phyloP scores from a whole-genome alignment of 2,329 filamentous ascomycete species.

The Lachnellula willkommii region DNA sequence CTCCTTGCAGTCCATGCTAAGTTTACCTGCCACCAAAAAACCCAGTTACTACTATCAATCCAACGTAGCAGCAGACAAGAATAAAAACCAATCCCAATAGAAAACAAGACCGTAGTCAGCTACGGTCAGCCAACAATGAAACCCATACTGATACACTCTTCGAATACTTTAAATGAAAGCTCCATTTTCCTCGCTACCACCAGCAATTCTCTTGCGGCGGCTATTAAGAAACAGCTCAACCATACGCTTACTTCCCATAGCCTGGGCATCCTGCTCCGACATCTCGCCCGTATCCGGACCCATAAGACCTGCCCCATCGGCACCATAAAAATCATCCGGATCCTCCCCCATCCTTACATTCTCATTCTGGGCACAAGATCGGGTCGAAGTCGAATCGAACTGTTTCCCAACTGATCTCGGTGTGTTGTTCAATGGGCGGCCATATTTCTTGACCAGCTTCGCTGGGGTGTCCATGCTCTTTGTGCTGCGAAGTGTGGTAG shows the following conservation, averaged over 20 bases:
- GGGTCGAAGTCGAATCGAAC: slow-evolving; percentile 24
- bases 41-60: too few species aligned
- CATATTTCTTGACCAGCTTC: slow-evolving; percentile 23
- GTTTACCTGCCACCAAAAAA: too few species aligned
- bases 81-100: too few species aligned
- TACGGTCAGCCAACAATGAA: too few species aligned
- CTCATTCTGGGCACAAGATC: slow-evolving; percentile 1
- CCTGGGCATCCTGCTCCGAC: slow-evolving; percentile 30
- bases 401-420: slow-evolving; percentile 28
- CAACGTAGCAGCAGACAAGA: too few species aligned
- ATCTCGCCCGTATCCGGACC: slow-evolving; percentile 13
- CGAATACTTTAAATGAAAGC: slow-evolving; percentile 8
- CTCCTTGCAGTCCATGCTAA: too few species aligned
- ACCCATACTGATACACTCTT: too few species aligned
- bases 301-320: slow-evolving; percentile 14
- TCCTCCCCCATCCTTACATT: background rate
- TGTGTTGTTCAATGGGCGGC: slow-evolving; percentile 7
- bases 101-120: too few species aligned
- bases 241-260: slow-evolving; percentile 45
- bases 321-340: slow-evolving; percentile 19
- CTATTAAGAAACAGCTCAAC: slow-evolving; percentile 51
- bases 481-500: slow-evolving; percentile 21
- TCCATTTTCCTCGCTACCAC: slow-evolving; percentile 35
- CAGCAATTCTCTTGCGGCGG: slow-evolving; percentile 39
- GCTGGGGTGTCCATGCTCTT: slow-evolving; percentile 24